phyloP scores from a whole-genome alignment of 441 rosid species.

The Capsella rubella region DNA sequence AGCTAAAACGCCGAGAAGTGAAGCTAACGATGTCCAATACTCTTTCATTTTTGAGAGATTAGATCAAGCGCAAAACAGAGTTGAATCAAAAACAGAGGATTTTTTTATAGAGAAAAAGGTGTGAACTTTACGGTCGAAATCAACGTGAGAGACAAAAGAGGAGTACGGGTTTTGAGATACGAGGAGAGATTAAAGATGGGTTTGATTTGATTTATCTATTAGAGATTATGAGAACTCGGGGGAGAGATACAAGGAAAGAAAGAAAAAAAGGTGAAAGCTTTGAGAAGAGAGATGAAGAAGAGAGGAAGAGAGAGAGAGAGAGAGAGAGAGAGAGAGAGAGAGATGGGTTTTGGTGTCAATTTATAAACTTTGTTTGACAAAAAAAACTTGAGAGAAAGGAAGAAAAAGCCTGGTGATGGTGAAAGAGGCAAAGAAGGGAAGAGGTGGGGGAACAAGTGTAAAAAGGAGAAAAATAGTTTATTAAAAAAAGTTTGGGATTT shows the following conservation, averaged over 20 bases:
- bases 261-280: not conserved
- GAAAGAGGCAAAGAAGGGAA: constrained; percentile 17
- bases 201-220: constrained; percentile 32
- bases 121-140: constrained; percentile 11
- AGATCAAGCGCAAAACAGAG: constrained; percentile 1
- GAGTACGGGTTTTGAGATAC: constrained; percentile 3
- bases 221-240: not conserved
- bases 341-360: constrained; percentile 20
- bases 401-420: constrained; percentile 33
- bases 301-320: not conserved
- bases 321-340: constrained; percentile 3
- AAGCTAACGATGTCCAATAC: constrained; percentile 79
- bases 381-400: not conserved
- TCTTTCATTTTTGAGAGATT: constrained; percentile 44
- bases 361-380: constrained; percentile 14
- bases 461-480: constrained; percentile 4
- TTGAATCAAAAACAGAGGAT: constrained; percentile 14
- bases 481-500: constrained; percentile 32
- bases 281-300: constrained; percentile 25
- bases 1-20: constrained; percentile 84
- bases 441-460: constrained; percentile 45
- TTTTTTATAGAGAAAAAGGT: not conserved
- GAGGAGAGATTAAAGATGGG: constrained; percentile 22
- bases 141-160: constrained; percentile 1
- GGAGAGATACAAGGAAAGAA: not conserved